These are phyloP conservation scores for Odontarrhena argentea DNA, from an alignment of 345 rosid genomes.

Conservation along the genomic window DNA sequence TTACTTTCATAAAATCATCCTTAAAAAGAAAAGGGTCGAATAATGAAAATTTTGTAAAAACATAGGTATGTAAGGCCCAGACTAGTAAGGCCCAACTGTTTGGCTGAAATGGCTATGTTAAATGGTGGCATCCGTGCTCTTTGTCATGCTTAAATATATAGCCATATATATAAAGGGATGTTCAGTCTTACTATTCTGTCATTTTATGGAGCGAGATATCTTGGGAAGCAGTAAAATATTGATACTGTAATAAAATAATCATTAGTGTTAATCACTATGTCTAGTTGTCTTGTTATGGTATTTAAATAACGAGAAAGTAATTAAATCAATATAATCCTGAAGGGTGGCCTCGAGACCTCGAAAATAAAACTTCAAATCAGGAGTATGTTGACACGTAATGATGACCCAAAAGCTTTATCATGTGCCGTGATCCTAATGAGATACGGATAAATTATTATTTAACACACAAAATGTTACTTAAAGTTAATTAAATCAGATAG, in stretches of 20 bases:
- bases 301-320: slow-evolving; percentile 3
- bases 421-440: slow-evolving; percentile 42
- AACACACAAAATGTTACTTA: slow-evolving; percentile 18
- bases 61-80: no score
- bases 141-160: no score
- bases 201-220: neutral
- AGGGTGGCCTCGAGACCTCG: slow-evolving; percentile 35
- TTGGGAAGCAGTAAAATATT: neutral
- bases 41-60: no score
- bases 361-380: slow-evolving; percentile 12
- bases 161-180: no score
- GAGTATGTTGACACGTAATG: slow-evolving; percentile 39
- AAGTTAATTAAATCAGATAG: slow-evolving; percentile 1
- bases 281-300: neutral
- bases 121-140: no score
- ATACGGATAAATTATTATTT: slow-evolving; percentile 28
- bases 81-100: no score
- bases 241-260: slow-evolving; percentile 10
- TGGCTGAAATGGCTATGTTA: no score
- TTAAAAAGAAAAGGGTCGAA: no score
- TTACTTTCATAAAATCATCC: no score
- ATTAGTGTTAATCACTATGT: neutral
- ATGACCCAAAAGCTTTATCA: slow-evolving; percentile 31
- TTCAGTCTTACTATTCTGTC: no score
- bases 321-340: slow-evolving; percentile 1